Evolutionary conservation across 768 basidiomycete genomes (phyloP).

Genomic region (Grammothele lineata): DNA sequence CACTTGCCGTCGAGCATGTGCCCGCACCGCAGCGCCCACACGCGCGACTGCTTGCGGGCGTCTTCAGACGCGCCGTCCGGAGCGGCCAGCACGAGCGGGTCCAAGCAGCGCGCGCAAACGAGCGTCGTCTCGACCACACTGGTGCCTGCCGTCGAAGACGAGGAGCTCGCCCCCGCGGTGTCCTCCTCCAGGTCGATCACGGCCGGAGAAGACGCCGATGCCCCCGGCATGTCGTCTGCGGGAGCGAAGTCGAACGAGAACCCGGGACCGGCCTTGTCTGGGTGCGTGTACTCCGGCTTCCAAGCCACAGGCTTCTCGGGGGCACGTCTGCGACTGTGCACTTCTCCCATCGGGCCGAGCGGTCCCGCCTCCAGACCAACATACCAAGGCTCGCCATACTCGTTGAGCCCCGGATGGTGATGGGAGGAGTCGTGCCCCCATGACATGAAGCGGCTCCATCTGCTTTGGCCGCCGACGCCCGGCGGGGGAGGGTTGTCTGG

Average conservation of each 20-base stretch:
- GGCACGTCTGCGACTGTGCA: too few species aligned
- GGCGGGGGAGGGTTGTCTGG: not conserved
- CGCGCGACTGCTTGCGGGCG: slow-evolving; percentile 41
- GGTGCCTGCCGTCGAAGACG: slow-evolving; percentile 28
- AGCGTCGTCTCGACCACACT: slow-evolving; percentile 45
- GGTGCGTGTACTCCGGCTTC: slow-evolving; percentile 49
- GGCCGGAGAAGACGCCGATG: slow-evolving; percentile 36
- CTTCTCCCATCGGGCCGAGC: too few species aligned
- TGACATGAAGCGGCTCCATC: not conserved
- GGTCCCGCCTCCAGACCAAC: too few species aligned
- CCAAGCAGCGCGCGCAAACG: slow-evolving; percentile 64
- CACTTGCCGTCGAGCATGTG: slow-evolving; percentile 81
- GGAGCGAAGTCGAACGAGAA: slow-evolving; percentile 66
- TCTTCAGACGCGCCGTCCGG: slow-evolving; percentile 28
- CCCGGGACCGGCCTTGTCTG: slow-evolving; percentile 48
- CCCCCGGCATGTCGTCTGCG: slow-evolving; percentile 18
- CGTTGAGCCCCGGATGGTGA: too few species aligned
- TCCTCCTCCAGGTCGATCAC: slow-evolving; percentile 43
- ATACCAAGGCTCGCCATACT: too few species aligned
- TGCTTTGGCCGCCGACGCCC: not conserved
- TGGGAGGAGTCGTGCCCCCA: not conserved
- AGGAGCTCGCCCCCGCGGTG: slow-evolving; percentile 18
- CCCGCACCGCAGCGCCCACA: slow-evolving; percentile 75
- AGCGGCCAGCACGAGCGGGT: slow-evolving; percentile 55
- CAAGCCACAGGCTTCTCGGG: slow-evolving; percentile 9